Base-by-base conservation (phyloP, 164 flowering plant species). In the Umbilicus rupestris region DNA sequence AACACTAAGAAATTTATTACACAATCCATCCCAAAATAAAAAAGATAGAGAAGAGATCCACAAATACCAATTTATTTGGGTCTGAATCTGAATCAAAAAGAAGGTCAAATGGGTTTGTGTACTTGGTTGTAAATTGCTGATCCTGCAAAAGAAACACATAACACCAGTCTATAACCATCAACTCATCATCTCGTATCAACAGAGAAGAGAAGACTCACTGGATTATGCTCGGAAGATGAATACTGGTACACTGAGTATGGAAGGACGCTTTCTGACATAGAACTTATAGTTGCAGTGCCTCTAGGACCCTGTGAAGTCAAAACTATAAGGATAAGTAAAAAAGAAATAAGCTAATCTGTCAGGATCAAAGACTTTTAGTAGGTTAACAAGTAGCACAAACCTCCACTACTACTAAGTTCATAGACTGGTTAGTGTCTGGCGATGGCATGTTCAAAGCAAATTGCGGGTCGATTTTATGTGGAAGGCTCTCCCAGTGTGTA, bases 351-450 rank as follows among this genome's bases (percentile, higher is more conserved):
- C 20, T 41, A 68, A 19, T 26, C 19, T 50, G 37, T 22, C 28
- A 55, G 39, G 7, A 6, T 35, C 35, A 39, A 20, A 2, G 16
- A 30, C 35, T 26, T 50, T 45, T 52, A 24, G 47, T 31, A 8
- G 39, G 22, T 17, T 22, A 39, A 37, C 71, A 33, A 35, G 10
- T 24, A n/a, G 60, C 29, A 46, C 42, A 39, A 45, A 87, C 91
- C 90, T 84, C 75, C 20, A 69, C 26, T 67, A 49, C 65, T 63
- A 46, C 71, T 55, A 73, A 57, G 67, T 67, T 77, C 50, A 72
- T 71, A 69, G 41, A 62, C 39, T 74, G 80, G 71, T 80, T 73
- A 65, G 62, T 59, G 67, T 67, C 65, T 46, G 72, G 60, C 41
- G 82, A 67, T 58, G 73, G 71, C 35, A 35, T 62, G 33, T 69